A percentile compares a stretch with the other conserved stretches of the same genome.
Evolutionary conservation across 805 yeast species (phyloP).

Genomic region (Metschnikowia anglica): DNA sequence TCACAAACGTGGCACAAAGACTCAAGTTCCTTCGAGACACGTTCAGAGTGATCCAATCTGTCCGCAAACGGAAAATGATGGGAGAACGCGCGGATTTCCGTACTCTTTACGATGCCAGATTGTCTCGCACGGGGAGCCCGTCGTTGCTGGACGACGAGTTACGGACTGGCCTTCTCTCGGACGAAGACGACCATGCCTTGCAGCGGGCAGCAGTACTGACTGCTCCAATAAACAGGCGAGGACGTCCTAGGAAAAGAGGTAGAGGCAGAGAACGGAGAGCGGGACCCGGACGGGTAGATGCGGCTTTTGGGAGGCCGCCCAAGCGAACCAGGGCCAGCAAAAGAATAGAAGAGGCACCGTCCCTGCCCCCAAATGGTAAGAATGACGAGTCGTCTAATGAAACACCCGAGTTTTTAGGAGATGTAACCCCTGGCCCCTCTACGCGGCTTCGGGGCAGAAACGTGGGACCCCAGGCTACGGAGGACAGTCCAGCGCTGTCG

Average conservation of each 20-base stretch:
- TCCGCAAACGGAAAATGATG: constrained; percentile 20
- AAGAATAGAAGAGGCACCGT: constrained; percentile 4
- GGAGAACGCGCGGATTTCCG: constrained; percentile 22
- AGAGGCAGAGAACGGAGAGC: constrained; percentile 17
- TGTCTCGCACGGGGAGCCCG: constrained; percentile 16
- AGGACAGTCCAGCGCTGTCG: constrained; percentile 2
- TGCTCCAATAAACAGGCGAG: constrained; percentile 16
- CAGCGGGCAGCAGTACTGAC: not conserved
- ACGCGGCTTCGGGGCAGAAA: constrained; percentile 4
- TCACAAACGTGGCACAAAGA: constrained; percentile 20
- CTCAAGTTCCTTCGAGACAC: constrained; percentile 21
- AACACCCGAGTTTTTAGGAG: not conserved
- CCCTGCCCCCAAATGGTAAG: constrained; percentile 3
- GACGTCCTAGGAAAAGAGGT: constrained; percentile 20
- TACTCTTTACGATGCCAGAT: constrained; percentile 10
- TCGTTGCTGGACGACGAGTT: constrained; percentile 18
- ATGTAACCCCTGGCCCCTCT: constrained; percentile 1
- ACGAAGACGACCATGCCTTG: constrained; percentile 16
- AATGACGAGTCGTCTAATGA: not conserved
- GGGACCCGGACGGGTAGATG: constrained; percentile 9
- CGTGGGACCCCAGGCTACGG: not conserved
- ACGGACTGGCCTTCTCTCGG: constrained; percentile 7
- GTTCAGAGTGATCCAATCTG: constrained; percentile 21
- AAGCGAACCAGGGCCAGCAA: constrained; percentile 13
- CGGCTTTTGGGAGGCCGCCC: not conserved